These are phyloP conservation scores for Conringia planisiliqua DNA, from an alignment of 345 rosid species.

Conservation along the genomic window DNA sequence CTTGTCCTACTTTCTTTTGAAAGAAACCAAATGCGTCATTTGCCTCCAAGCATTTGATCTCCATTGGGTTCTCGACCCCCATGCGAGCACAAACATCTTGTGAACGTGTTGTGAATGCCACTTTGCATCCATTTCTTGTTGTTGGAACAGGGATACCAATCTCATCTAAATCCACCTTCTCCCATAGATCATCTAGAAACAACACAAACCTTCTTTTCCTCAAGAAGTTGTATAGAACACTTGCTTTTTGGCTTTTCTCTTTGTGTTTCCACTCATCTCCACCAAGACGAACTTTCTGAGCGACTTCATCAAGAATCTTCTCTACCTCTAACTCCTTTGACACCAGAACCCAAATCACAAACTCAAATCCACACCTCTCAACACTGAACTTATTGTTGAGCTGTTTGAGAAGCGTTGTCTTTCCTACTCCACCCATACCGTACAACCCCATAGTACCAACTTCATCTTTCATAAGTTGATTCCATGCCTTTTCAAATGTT, in stretches of 20 bases:
- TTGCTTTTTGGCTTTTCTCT: not conserved
- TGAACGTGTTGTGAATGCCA: not conserved
- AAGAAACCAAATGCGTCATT: not conserved
- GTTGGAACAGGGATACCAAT: not conserved
- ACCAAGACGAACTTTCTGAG: not conserved
- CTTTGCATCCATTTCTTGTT: not conserved
- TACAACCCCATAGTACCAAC: conserved; percentile 16
- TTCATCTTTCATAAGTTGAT: not conserved
- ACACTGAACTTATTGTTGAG: not conserved
- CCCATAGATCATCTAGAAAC: not conserved
- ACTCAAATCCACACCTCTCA: not conserved
- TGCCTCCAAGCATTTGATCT: not conserved
- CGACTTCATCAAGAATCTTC: not conserved
- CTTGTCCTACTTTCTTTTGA: not conserved
- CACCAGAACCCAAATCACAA: not conserved
- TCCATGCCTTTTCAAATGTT: not conserved
- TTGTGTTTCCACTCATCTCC: not conserved
- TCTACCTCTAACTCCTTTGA: not conserved
- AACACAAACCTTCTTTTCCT: not conserved
- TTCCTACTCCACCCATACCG: conserved; percentile 4
- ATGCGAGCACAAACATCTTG: not conserved
- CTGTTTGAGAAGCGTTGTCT: not conserved
- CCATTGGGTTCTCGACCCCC: not conserved
- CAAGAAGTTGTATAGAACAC: not conserved
- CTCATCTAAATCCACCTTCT: not conserved